Evolutionary conservation across 2,329 filamentous ascomycete species (phyloP), one percentile per base, ranked within the genome.

Genomic region (Trichoderma sp.): DNA sequence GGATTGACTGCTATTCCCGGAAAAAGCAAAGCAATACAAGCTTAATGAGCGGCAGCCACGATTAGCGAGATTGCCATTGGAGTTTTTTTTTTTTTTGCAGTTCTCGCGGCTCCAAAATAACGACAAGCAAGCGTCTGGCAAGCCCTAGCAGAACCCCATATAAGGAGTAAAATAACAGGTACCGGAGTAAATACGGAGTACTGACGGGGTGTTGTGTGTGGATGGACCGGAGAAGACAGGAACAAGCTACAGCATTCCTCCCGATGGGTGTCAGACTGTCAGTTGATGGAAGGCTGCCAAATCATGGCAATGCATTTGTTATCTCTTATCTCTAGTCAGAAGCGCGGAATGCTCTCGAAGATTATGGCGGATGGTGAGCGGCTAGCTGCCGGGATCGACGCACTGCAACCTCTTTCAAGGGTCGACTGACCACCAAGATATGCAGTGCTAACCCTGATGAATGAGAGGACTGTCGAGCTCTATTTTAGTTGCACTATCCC

Each of bases 21-120:
- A 32, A 61, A 53, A 53, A 34, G n/a, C 14, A 53, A 65, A 34
- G 12, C 12, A 47, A 69, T 8, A n/a, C 14, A 56, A 53, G 43
- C 60, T 65, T 65, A 36, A 53, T 26, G 66, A 47, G 66, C 34
- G 53, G 65, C 65, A 39, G 65, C 53, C 21, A 43, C 53, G 66
- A 69, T 69, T 69, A 69, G 66, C 66, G 66, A 69, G 56, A 69
- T 69, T 69, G 36, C 8, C 8, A n/a, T 61, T 60, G 30, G 36
- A 15, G 56, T 43, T 32, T 47, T 47, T 26, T 47, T 47, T 26
- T 30, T 18, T 24, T 24, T 30, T 18, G 63, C 14, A 11, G 51
- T 53, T 51, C 12, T 65, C 14, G 8, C 21, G 43, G 39, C 21
- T 57, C 30, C 26, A 24, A 57, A 32, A 11, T 12, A 12, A 51